A percentile compares a stretch with the other conserved stretches of the same genome.
Conservation (phyloP, 106 monocot species). For the Dioscorea alata region DNA sequence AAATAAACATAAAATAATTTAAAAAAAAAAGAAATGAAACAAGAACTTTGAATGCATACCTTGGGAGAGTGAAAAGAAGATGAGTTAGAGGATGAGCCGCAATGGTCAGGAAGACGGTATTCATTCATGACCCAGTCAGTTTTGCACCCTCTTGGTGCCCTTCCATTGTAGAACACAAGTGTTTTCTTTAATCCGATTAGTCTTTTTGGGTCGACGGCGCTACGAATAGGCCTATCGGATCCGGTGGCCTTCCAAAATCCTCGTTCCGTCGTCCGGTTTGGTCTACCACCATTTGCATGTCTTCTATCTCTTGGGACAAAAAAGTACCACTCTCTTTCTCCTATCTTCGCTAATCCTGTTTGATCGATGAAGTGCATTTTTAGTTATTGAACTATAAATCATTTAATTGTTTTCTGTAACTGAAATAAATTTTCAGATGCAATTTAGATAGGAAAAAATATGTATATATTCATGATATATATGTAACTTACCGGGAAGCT, state of each 20-base stretch:
- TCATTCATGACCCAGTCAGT: conserved; percentile 85
- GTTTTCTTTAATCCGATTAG: conserved; percentile 81
- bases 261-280: conserved; percentile 61
- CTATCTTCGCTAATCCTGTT: conserved; percentile 44
- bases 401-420: too few species aligned
- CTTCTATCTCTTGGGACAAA: conserved; percentile 54
- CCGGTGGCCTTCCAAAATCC: conserved; percentile 86
- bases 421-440: too few species aligned
- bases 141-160: conserved; percentile 56
- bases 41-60: conserved; percentile 10
- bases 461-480: background rate
- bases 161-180: conserved; percentile 60
- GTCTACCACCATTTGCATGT: conserved; percentile 38
- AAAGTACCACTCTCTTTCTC: conserved; percentile 78
- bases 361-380: background rate
- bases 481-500: conserved; percentile 43
- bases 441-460: background rate
- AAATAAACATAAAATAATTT: too few species aligned
- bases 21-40: background rate
- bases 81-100: background rate
- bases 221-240: conserved; percentile 43
- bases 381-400: too few species aligned
- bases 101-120: conserved; percentile 41
- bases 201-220: conserved; percentile 25
- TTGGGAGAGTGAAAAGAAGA: conserved; percentile 9